Conservation (phyloP, 768 basidiomycete genomes). For the Pleurotus salmoneostramineus region DNA sequence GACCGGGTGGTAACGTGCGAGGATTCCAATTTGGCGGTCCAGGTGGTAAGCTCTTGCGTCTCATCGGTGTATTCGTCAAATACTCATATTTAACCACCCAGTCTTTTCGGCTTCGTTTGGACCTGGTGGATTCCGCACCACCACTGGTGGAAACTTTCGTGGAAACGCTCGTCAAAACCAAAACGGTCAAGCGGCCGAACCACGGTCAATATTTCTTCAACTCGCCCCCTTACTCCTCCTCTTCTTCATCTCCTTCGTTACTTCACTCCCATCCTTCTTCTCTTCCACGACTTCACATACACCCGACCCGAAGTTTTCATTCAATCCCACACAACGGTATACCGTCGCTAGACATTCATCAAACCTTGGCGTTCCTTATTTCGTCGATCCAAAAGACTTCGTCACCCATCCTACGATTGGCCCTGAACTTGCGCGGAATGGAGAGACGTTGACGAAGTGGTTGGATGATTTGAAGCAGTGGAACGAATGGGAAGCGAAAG, state of each 20-base stretch:
- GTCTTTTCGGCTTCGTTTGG: slow-evolving; percentile 81
- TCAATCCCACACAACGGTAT: slow-evolving; percentile 54
- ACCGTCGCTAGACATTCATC: slow-evolving; percentile 71
- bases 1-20: slow-evolving; percentile 45
- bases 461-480: slow-evolving; percentile 3
- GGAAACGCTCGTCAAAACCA: slow-evolving; percentile 19
- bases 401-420: slow-evolving; percentile 72
- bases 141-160: slow-evolving; percentile 47
- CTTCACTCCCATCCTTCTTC: slow-evolving; percentile 77
- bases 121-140: slow-evolving; percentile 76
- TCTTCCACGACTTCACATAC: slow-evolving; percentile 42
- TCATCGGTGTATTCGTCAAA: background rate
- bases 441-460: slow-evolving; percentile 4
- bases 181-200: slow-evolving; percentile 34
- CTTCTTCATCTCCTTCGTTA: slow-evolving; percentile 79
- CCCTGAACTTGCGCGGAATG: slow-evolving; percentile 48
- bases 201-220: slow-evolving; percentile 67
- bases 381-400: slow-evolving; percentile 78
- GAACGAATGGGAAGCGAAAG: slow-evolving; percentile 38
- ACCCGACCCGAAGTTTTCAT: slow-evolving; percentile 81
- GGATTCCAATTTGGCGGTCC: slow-evolving; percentile 53
- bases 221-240: slow-evolving; percentile 82
- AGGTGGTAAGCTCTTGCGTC: slow-evolving; percentile 15
- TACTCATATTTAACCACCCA: slow-evolving; percentile 19
- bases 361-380: slow-evolving; percentile 73